Percentiles rank a stretch among this genome's conserved stretches.
Conservation (phyloP, 371 early-diverging fungal genomes). For the Mortierella sp. region DNA sequence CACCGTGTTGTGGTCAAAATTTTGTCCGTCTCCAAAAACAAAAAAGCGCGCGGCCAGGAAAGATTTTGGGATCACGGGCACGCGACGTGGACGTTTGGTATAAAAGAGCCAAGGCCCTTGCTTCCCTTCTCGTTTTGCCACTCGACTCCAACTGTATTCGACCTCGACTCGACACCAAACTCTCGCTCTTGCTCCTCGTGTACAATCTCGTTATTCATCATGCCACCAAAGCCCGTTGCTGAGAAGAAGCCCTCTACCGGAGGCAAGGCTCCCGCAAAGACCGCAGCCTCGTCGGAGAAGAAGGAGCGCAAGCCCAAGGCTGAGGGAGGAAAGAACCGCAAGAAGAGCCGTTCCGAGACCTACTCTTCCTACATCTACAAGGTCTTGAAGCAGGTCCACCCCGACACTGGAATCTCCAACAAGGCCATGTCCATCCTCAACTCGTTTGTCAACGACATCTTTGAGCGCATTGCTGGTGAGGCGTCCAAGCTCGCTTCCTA, state of each 20-base stretch:
- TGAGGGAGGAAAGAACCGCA: slow-evolving; percentile 70
- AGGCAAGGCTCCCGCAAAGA: slow-evolving; percentile 79
- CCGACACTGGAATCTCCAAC: slow-evolving; percentile 98
- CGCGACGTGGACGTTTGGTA: neutral
- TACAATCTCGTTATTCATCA: slow-evolving; percentile 28
- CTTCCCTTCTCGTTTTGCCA: slow-evolving; percentile 8
- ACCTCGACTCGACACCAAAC: neutral
- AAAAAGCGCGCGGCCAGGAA: too few species aligned
- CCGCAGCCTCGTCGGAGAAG: slow-evolving; percentile 62
- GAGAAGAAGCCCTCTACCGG: slow-evolving; percentile 70
- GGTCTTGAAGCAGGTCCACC: slow-evolving; percentile 98
- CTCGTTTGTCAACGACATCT: slow-evolving; percentile 98
- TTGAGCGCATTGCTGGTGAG: slow-evolving; percentile 92
- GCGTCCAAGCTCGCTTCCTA: slow-evolving; percentile 93
- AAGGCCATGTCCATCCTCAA: slow-evolving; percentile 99
- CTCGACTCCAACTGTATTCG: too few species aligned
- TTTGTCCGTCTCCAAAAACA: too few species aligned
- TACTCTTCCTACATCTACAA: slow-evolving; percentile 97
- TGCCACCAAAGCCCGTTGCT: slow-evolving; percentile 65
- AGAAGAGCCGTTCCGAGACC: slow-evolving; percentile 84
- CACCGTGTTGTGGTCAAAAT: too few species aligned
- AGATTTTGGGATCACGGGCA: too few species aligned
- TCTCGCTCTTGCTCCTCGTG: neutral
- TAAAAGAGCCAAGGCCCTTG: slow-evolving; percentile 18
- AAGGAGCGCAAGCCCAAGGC: slow-evolving; percentile 60